These are phyloP conservation scores for Chamaenerion angustifolium DNA, from an alignment of 345 rosid species.

Conservation along the genomic window DNA sequence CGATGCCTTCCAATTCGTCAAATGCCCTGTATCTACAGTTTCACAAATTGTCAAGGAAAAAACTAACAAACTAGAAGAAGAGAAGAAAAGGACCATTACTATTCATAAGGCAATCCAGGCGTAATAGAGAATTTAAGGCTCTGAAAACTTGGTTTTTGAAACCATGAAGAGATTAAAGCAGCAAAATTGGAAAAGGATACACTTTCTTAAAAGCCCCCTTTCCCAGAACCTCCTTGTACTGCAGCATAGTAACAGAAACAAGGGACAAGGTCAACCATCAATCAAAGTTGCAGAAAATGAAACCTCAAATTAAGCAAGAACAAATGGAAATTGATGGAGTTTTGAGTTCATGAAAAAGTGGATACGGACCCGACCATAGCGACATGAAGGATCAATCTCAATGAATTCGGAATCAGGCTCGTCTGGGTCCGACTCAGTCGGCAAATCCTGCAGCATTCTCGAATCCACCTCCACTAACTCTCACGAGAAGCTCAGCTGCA, in stretches of 20 bases:
- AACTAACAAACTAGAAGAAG: constrained; percentile 4
- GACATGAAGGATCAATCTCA: constrained; percentile 78
- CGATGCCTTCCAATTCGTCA: constrained; percentile 86
- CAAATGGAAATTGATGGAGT: not conserved
- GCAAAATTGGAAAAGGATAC: constrained; percentile 56
- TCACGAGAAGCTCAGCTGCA: constrained; percentile 3
- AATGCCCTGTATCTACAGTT: constrained; percentile 75
- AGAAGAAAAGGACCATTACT: not conserved
- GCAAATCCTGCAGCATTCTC: constrained; percentile 47
- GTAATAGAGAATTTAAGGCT: not conserved
- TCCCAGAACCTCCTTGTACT: constrained; percentile 87
- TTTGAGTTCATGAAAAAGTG: constrained; percentile 2
- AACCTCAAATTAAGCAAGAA: not conserved
- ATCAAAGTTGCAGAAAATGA: not conserved
- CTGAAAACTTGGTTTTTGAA: too few species aligned
- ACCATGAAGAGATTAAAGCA: not conserved
- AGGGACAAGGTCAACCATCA: not conserved
- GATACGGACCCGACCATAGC: constrained; percentile 73
- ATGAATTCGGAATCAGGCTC: constrained; percentile 54
- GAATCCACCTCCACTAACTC: constrained; percentile 1
- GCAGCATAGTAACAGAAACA: constrained; percentile 11
- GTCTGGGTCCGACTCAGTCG: constrained; percentile 46
- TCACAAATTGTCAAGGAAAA: constrained; percentile 35
- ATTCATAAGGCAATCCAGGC: not conserved
- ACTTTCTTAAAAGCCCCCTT: constrained; percentile 97